Percentiles rank a stretch among this genome's conserved stretches.
Evolutionary conservation across 2,329 filamentous ascomycete genomes (phyloP).

Genomic region (Penicillium glabrum): DNA sequence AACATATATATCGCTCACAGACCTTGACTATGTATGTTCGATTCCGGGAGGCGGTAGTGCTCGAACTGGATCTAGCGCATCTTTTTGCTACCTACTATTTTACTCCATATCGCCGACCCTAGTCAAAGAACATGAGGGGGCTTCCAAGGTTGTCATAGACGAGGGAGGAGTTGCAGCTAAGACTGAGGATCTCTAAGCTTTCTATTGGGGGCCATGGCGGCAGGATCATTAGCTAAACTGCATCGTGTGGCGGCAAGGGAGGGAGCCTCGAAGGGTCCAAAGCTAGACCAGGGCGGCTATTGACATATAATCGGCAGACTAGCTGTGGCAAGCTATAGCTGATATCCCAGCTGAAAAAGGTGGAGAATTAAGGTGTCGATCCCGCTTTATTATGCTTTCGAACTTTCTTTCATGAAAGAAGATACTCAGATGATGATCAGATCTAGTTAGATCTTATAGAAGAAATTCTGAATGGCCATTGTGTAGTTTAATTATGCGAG

Average conservation of each 20-base stretch:
- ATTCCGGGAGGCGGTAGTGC: constrained; percentile 7
- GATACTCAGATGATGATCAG: not conserved
- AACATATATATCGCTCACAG: too few relatives aligned
- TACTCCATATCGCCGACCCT: constrained; percentile 87
- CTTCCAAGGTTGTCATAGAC: not conserved
- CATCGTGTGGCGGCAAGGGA: not conserved
- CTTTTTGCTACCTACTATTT: constrained; percentile 40
- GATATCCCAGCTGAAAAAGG: not conserved
- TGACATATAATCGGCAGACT: not conserved
- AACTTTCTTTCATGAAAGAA: not conserved
- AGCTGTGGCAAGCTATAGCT: not conserved
- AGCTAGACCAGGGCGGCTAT: not conserved
- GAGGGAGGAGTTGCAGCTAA: constrained; percentile 51
- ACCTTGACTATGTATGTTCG: not conserved
- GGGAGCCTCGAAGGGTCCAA: not conserved
- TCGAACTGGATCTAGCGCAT: constrained; percentile 34
- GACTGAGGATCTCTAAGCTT: constrained; percentile 61
- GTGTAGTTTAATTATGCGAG: not conserved
- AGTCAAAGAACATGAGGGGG: constrained; percentile 27
- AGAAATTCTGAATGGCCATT: not conserved
- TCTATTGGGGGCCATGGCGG: not conserved
- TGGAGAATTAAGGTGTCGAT: constrained; percentile 3
- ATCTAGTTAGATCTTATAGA: not conserved
- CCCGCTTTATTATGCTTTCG: constrained; percentile 1
- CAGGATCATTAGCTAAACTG: not conserved